Evolutionary conservation across 2,329 filamentous ascomycete genomes (phyloP).

Genomic region (Exophiala spinifera): DNA sequence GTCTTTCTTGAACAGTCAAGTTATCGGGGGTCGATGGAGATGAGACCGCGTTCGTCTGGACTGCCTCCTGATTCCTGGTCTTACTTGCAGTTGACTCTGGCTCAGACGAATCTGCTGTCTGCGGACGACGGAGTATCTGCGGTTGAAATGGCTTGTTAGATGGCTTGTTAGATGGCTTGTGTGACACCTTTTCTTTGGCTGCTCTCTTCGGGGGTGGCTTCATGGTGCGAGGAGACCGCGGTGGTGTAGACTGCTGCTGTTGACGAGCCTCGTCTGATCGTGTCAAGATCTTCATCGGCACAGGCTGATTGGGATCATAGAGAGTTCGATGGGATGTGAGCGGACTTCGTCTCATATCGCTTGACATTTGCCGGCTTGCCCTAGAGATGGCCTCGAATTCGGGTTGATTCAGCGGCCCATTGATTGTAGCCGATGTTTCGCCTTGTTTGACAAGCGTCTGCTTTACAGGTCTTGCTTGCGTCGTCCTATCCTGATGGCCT

Average conservation of each 20-base stretch:
- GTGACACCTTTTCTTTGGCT: constrained; percentile 11
- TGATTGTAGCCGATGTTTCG: constrained; percentile 39
- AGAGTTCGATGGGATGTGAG: constrained; percentile 23
- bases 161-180: constrained; percentile 36
- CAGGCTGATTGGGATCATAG: constrained; percentile 27
- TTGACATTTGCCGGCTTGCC: constrained; percentile 9
- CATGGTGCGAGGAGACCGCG: constrained; percentile 16
- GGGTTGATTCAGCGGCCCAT: constrained; percentile 40
- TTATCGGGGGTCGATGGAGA: not conserved
- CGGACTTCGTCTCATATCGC: constrained; percentile 23
- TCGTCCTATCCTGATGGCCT: constrained; percentile 8
- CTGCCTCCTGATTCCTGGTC: constrained; percentile 9
- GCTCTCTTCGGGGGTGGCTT: constrained; percentile 16
- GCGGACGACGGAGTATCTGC: constrained; percentile 52
- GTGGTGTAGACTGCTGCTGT: constrained; percentile 9
- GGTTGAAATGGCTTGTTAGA: constrained; percentile 51
- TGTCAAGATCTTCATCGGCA: constrained; percentile 30
- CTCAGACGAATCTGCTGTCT: constrained; percentile 33
- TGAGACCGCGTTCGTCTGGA: not conserved
- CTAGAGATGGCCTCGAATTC: constrained; percentile 36
- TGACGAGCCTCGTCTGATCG: constrained; percentile 24
- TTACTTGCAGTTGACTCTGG: constrained; percentile 15
- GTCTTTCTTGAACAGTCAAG: constrained; percentile 2
- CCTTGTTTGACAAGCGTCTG: constrained; percentile 19
- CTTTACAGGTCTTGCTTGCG: constrained; percentile 21